Evolutionary conservation across 495 filamentous ascomycete species (phyloP), one percentile per base, ranked within the genome.

Genomic region (Podospora anserina): DNA sequence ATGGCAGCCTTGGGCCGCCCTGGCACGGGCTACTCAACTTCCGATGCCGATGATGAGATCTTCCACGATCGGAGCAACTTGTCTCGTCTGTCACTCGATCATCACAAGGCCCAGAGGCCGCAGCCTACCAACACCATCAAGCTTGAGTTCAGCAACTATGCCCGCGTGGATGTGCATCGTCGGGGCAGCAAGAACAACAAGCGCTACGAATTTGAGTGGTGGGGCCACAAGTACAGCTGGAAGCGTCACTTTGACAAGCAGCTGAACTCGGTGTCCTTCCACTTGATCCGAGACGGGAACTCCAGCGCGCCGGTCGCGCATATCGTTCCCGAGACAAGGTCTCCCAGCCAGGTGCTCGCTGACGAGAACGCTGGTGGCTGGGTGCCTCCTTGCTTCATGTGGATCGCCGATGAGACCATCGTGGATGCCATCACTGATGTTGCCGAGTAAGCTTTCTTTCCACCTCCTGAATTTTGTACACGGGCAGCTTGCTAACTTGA

Each of bases 131-230:
- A 97, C 74, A 90, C 85, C 55, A 90, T 91, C 71, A 90, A 92
- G 76, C 85, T 99, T 44, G 94, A 98, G 74, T 99, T 97, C 77
- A 95, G 92, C 66, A 99, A 99, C 80, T 99, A 99, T 75, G 95
- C 95, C 11, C 93, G 95, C 74, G 88, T 97, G 32, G 91, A 97
- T 69, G 81, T 99, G 66, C 88, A 84, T 69, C 86, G 92, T 49
- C 85, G 87, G 57, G 91, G 92, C 11, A 79, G 85, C 30, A 91
- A 88, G 71, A 81, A 85, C 32, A 84, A 85, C 65, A 96, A 92
- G 78, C 88, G 88, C 69, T 97, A 97, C 77, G 91, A 93, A 65
- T 96, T 92, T 71, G 91, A 96, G 78, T 96, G 95, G 82, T 97
- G 93, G 93, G 91, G 91, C 44, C 88, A 88, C 64, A 87, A 83